A percentile compares a stretch with the other conserved stretches of the same genome.
These are phyloP conservation scores for Iberis pinnata DNA, from an alignment of 345 rosid genomes.

Conservation along the genomic window DNA sequence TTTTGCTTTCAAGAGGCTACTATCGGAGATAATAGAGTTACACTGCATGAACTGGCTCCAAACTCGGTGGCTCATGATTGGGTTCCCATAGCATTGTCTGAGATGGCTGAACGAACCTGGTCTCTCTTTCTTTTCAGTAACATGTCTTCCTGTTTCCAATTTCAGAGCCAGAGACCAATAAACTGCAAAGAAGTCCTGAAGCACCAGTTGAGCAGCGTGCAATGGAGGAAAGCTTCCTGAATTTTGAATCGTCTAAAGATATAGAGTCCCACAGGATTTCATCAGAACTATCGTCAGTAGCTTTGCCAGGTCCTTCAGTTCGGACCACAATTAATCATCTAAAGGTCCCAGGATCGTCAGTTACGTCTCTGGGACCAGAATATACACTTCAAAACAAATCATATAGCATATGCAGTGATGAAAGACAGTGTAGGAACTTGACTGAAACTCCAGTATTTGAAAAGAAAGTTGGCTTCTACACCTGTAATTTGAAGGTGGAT, in stretches of 20 bases:
- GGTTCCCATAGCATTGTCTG: not conserved
- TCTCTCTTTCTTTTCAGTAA: constrained; percentile 5
- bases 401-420: constrained; percentile 27
- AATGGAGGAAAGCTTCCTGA: constrained; percentile 15
- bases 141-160: constrained; percentile 2
- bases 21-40: constrained; percentile 12
- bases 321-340: constrained; percentile 51
- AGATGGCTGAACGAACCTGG: constrained; percentile 5
- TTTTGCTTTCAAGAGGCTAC: constrained; percentile 8
- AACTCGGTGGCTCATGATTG: constrained; percentile 2
- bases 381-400: constrained; percentile 26
- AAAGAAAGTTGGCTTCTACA: constrained; percentile 42
- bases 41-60: constrained; percentile 15
- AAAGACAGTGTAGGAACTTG: constrained; percentile 24
- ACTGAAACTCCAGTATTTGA: constrained; percentile 28
- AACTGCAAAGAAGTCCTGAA: constrained; percentile 35
- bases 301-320: constrained; percentile 36
- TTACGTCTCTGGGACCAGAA: constrained; percentile 26
- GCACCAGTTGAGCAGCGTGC: constrained; percentile 26
- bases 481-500: constrained; percentile 47
- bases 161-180: constrained; percentile 38
- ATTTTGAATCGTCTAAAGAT: constrained; percentile 27
- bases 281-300: constrained; percentile 20
- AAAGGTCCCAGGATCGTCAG: constrained; percentile 32
- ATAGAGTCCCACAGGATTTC: constrained; percentile 29